Base-by-base conservation (phyloP, 192 early-diverging fungal species). In the Chytriomyces sp. region DNA sequence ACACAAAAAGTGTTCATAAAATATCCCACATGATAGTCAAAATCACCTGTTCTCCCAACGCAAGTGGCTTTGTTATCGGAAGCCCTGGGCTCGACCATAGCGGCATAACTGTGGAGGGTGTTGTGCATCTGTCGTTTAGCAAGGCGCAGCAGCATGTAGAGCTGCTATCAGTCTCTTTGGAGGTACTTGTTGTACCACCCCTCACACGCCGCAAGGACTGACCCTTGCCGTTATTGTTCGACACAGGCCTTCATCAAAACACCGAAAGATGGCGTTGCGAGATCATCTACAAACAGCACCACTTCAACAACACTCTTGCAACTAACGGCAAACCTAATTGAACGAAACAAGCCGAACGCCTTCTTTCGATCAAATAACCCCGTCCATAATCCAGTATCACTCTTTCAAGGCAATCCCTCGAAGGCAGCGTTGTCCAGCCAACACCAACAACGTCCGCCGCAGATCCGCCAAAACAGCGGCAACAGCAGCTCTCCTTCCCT, bases 91-190 rank as follows among this genome's bases (percentile, higher is more conserved):
- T 69, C 8, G 6, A 26, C 11, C 18, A 48, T 13, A 20, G 18
- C 7, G 13, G 26, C 35, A 26, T 69, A 16, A 8, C 18, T 69
- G 68, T 69, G 20, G 13, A 23, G 9, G 68, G 68, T 8, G 23
- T 69, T 69, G 68, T 69, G 13, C 18, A 48, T 8, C 8, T 69
- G 7, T 69, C 68, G 20, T 69, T n/a, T 23, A 50, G 49, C 68
- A 9, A 45, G 45, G 44, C 11, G 28, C 13, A 49, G 47, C 50
- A 7, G 24, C 11, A 69, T 57, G 13, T 16, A 1, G 11, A 28
- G 20, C 44, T n/a, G 9, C 66, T 69, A 6, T 9, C 68, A 53
- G n/a, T 49, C 13, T 11, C 9, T 6, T 7, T 23, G 13, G 16
- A 11, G 28, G 11, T 11, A 64, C 26, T 18, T 18, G n/a, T 26